Conservation (phyloP, 73 alveolate species). For the Paramecium sexaurelia region DNA sequence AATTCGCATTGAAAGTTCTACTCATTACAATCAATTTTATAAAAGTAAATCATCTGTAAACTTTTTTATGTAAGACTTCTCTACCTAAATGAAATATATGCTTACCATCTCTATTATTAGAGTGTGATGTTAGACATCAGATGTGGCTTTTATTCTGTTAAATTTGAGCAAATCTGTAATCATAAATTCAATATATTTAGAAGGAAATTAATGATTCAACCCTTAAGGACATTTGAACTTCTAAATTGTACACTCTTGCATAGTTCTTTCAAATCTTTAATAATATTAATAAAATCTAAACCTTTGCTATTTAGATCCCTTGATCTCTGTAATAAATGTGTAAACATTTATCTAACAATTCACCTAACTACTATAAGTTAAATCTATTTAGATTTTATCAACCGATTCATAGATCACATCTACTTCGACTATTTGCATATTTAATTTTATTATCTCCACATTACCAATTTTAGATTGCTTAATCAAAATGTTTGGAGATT, state of each 20-base stretch:
- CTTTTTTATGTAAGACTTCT: neutral
- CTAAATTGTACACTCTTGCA: neutral
- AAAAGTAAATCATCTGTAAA: neutral
- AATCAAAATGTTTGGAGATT: neutral
- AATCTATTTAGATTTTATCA: constrained; percentile 32
- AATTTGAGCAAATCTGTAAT: constrained; percentile 34
- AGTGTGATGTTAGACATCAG: neutral
- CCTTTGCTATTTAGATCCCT: neutral
- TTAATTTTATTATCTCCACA: constrained; percentile 19
- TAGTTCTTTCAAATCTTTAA: neutral
- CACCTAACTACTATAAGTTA: neutral
- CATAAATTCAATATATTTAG: constrained; percentile 11
- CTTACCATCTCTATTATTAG: constrained; percentile 24
- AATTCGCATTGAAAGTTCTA: neutral
- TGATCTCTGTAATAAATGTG: neutral
- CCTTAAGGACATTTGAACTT: constrained; percentile 12
- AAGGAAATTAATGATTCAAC: neutral
- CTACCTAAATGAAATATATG: neutral
- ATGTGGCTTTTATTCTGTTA: neutral
- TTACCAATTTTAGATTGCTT: neutral
- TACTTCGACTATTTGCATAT: neutral
- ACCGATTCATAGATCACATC: neutral
- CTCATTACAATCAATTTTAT: constrained; percentile 2
- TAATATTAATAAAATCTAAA: neutral
- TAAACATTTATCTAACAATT: neutral